Percentiles rank a stretch among this genome's conserved stretches.
Evolutionary conservation across 768 basidiomycete species (phyloP).

Genomic region (Mycena rebaudengoi): DNA sequence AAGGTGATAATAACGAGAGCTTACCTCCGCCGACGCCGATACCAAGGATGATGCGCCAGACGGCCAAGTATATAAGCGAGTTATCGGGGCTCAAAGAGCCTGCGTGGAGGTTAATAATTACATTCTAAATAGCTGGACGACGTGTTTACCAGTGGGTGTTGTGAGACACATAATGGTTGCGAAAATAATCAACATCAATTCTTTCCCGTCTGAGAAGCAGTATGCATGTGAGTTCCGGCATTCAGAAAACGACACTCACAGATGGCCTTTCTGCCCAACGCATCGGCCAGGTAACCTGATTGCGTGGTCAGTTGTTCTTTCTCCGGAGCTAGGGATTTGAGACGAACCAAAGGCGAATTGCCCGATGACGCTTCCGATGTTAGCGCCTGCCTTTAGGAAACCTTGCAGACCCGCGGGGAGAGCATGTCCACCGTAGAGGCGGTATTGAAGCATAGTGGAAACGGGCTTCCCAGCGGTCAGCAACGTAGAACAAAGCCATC

Average conservation of each 20-base stretch:
- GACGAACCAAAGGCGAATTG: slow-evolving; percentile 60
- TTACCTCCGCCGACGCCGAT: slow-evolving; percentile 74
- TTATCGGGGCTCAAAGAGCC: slow-evolving; percentile 41
- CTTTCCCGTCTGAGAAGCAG: slow-evolving; percentile 65
- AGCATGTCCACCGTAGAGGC: slow-evolving; percentile 53
- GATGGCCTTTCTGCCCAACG: slow-evolving; percentile 73
- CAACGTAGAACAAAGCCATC: not conserved
- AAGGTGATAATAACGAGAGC: not conserved
- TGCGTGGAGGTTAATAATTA: not conserved
- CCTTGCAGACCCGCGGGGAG: slow-evolving; percentile 61
- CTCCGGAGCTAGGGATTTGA: not conserved
- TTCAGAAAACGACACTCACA: slow-evolving; percentile 45
- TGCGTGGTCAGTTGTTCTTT: not conserved
- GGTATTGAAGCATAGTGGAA: slow-evolving; percentile 28
- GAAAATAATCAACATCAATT: slow-evolving; percentile 81
- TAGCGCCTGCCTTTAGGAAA: slow-evolving; percentile 65
- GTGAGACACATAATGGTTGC: slow-evolving; percentile 77
- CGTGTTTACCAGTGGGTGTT: slow-evolving; percentile 67
- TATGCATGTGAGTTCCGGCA: not conserved
- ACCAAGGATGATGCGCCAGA: slow-evolving; percentile 78
- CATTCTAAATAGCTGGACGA: slow-evolving; percentile 38
- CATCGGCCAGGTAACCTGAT: slow-evolving; percentile 69
- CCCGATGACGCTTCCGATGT: slow-evolving; percentile 69
- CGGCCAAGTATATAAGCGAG: slow-evolving; percentile 69
- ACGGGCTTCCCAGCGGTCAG: slow-evolving; percentile 4